Conservation (phyloP, 176 grass and related monocot genomes). For the Eragrostis curvula region DNA sequence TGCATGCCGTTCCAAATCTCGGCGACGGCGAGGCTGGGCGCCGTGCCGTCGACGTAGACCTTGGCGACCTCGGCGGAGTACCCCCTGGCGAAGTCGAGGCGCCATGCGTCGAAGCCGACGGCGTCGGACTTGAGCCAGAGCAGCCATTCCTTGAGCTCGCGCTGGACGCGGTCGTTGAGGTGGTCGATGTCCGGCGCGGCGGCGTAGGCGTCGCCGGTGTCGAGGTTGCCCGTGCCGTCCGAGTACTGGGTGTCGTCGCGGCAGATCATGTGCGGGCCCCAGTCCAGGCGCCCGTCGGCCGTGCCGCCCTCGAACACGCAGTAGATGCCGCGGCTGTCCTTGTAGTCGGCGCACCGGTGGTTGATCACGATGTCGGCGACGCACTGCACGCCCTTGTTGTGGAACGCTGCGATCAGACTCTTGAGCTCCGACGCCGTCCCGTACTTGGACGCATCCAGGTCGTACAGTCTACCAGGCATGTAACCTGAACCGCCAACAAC, state of each 20-base stretch:
- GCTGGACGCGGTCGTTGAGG: conserved; percentile 65
- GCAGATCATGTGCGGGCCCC: conserved; percentile 80
- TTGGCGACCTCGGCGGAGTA: conserved; percentile 57
- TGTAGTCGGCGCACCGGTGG: conserved; percentile 57
- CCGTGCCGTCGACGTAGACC: conserved; percentile 49
- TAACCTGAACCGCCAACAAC: conserved; percentile 41
- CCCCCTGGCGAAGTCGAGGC: conserved; percentile 64
- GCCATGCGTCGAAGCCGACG: conserved; percentile 82
- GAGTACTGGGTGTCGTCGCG: conserved; percentile 62
- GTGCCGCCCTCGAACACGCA: conserved; percentile 81
- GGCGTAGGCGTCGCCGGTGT: conserved; percentile 58
- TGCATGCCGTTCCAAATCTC: conserved; percentile 55
- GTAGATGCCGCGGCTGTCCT: conserved; percentile 61
- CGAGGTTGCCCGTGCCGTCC: conserved; percentile 61
- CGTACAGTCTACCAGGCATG: conserved; percentile 66
- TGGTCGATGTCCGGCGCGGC: conserved; percentile 76
- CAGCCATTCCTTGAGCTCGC: conserved; percentile 68
- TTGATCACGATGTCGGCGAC: conserved; percentile 59
- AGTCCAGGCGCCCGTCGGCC: conserved; percentile 57
- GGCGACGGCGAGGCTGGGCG: conserved; percentile 52
- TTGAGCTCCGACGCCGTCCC: conserved; percentile 61
- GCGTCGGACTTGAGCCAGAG: conserved; percentile 73
- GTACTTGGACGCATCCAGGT: conserved; percentile 65
- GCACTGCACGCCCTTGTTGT: conserved; percentile 52
- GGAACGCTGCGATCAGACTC: conserved; percentile 59